Percentiles rank a stretch among this genome's conserved stretches.
These are phyloP conservation scores for Hydnomerulius pinastri DNA, from an alignment of 768 basidiomycete species.

Conservation along the genomic window DNA sequence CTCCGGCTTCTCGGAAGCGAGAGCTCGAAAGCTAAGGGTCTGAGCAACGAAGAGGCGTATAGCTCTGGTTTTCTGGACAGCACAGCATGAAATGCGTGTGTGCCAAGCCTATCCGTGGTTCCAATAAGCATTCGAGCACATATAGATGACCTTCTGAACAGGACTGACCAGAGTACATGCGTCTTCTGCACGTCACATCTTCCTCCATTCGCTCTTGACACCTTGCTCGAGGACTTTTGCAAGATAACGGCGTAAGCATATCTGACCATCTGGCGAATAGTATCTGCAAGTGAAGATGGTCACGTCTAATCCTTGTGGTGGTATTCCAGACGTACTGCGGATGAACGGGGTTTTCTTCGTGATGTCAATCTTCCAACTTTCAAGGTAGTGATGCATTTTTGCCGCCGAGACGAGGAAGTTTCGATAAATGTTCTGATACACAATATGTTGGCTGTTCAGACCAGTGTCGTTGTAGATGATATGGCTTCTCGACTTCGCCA, in stretches of 20 bases:
- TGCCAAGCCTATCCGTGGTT: constrained; percentile 63
- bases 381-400: constrained; percentile 85
- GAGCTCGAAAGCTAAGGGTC: constrained; percentile 51
- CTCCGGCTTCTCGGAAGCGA: constrained; percentile 45
- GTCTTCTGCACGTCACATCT: constrained; percentile 48
- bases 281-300: constrained; percentile 42
- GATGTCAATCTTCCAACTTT: constrained; percentile 53
- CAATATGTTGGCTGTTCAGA: constrained; percentile 61
- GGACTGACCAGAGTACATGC: constrained; percentile 61
- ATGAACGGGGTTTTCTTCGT: constrained; percentile 52
- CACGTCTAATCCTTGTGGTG: not conserved
- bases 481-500: constrained; percentile 74
- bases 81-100: constrained; percentile 74
- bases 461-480: constrained; percentile 75
- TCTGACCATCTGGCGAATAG: constrained; percentile 59
- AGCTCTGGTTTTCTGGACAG: constrained; percentile 53
- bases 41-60: constrained; percentile 49
- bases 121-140: constrained; percentile 6
- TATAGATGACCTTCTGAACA: not conserved
- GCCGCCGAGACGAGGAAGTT: constrained; percentile 80
- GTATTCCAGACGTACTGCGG: constrained; percentile 42
- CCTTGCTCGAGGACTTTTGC: constrained; percentile 43
- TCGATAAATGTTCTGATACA: constrained; percentile 85
- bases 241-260: constrained; percentile 56
- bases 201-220: constrained; percentile 40